Conservation (phyloP, 306 rosid genomes). For the Cicer judaicum region DNA sequence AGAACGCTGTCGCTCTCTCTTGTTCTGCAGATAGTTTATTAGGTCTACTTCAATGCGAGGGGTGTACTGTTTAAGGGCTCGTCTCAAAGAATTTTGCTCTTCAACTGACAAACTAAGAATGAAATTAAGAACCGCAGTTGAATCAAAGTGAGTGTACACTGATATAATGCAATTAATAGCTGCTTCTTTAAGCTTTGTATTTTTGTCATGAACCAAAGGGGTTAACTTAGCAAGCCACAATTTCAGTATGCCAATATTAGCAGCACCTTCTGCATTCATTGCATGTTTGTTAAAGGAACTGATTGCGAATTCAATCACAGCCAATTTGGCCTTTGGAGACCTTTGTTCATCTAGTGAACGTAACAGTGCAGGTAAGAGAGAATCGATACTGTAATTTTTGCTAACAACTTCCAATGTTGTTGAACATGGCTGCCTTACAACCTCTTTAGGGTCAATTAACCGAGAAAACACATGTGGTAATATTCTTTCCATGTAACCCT, state of each 20-base stretch:
- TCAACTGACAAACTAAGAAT: conserved; percentile 95
- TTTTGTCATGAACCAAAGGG: conserved; percentile 91
- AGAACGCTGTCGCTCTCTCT: conserved; percentile 86
- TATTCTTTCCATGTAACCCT: conserved; percentile 96
- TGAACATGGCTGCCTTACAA: conserved; percentile 91
- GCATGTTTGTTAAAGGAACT: conserved; percentile 89
- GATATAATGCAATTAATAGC: conserved; percentile 96
- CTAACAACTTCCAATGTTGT: conserved; percentile 87
- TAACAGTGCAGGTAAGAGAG: conserved; percentile 96
- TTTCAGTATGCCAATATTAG: conserved; percentile 89
- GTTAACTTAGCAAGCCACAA: conserved; percentile 94
- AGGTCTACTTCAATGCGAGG: conserved; percentile 99
- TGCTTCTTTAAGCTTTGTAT: conserved; percentile 89
- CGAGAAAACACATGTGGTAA: conserved; percentile 98
- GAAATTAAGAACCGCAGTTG: conserved; percentile 83
- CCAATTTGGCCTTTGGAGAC: conserved; percentile 98
- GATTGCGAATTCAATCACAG: conserved; percentile 92
- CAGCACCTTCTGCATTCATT: conserved; percentile 83
- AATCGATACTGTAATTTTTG: conserved; percentile 82
- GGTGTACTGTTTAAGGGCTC: conserved; percentile 92
- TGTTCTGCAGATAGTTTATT: conserved; percentile 88
- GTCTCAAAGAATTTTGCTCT: conserved; percentile 95
- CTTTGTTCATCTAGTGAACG: conserved; percentile 99
- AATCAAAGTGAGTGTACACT: conserved; percentile 90
- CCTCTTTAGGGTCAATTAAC: conserved; percentile 95